Base-by-base conservation (phyloP, 352 stramenopile genomes). In the Phytophthora ohioensis region DNA sequence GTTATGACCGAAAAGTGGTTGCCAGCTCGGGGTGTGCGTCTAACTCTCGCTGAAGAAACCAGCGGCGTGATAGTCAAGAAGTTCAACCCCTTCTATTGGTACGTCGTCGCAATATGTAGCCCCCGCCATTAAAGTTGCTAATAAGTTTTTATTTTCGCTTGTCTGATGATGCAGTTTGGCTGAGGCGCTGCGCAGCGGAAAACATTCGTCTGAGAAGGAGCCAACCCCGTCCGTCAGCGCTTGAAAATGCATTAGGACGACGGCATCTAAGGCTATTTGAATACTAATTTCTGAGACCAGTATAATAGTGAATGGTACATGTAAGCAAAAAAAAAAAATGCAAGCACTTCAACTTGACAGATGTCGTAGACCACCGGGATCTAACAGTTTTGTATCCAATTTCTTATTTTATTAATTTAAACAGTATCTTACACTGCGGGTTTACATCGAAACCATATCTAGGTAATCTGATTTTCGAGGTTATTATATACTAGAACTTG, bases 1-100 rank as follows among this genome's bases (percentile, higher is more conserved):
- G 85, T 94, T 41, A 95, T 95, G 87, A 93, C 87, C 5, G 84
- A 95, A 27, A 88, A 91, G 62, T 94, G 88, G 87, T 69, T 95
- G 2, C 88, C 88, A 1, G 41, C 58, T 27, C 76, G 76, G 17
- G 62, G 73, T 15, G 36, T 84, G 15, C 48, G 65, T 2, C 65
- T 91, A 10, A n/a, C 45, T 15, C 56, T 63, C 0, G 35, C 63
- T 0, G 42, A 72, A 10, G 32, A 57, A 13, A 11, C 51, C 3
- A 71, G 68, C 41, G 54, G 58, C 0, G 42, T 34, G 8, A 61
- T 49, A n/a, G 60, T 81, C 10, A 85, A 81, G 55, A 11, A 49
- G 12, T 95, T 95, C 75, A 95, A 95, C 32, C 88, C 88, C 7
- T 85, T 93, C 71, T 81, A 76, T 55, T 92, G 82, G 87, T 95